phyloP scores from a whole-genome alignment of 345 rosid species.

The Linum lewisii region DNA sequence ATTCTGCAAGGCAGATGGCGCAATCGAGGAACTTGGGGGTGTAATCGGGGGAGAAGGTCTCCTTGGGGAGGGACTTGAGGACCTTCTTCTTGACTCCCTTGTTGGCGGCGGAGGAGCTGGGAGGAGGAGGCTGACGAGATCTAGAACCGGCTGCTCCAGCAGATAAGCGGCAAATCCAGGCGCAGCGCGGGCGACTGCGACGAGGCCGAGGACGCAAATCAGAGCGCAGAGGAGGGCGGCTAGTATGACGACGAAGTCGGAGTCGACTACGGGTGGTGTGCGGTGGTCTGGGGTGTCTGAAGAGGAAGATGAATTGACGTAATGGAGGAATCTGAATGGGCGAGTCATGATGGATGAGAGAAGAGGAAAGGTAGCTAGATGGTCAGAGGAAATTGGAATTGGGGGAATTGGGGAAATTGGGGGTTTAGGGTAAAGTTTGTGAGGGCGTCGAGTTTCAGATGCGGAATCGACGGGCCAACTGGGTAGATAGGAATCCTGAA shows the following conservation, averaged over 20 bases:
- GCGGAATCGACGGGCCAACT: too few species aligned
- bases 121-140: constrained; percentile 6
- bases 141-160: constrained; percentile 3
- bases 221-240: constrained; percentile 68
- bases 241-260: constrained; percentile 52
- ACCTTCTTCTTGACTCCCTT: constrained; percentile 63
- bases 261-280: constrained; percentile 20
- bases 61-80: constrained; percentile 49
- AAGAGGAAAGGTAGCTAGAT: constrained; percentile 3
- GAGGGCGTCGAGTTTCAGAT: too few species aligned
- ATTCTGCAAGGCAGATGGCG: constrained; percentile 67
- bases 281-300: too few species aligned
- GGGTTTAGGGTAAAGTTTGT: neutral
- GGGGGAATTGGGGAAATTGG: too few species aligned
- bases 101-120: constrained; percentile 32
- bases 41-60: constrained; percentile 34
- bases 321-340: constrained; percentile 38
- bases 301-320: constrained; percentile 31
- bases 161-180: constrained; percentile 32
- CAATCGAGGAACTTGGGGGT: constrained; percentile 49
- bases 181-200: constrained; percentile 54
- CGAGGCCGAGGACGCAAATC: constrained; percentile 57
- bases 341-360: constrained; percentile 70
- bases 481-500: too few species aligned
- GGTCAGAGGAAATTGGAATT: constrained; percentile 1